Conservation (phyloP, 352 stramenopile species). For the Pythium periplocum region DNA sequence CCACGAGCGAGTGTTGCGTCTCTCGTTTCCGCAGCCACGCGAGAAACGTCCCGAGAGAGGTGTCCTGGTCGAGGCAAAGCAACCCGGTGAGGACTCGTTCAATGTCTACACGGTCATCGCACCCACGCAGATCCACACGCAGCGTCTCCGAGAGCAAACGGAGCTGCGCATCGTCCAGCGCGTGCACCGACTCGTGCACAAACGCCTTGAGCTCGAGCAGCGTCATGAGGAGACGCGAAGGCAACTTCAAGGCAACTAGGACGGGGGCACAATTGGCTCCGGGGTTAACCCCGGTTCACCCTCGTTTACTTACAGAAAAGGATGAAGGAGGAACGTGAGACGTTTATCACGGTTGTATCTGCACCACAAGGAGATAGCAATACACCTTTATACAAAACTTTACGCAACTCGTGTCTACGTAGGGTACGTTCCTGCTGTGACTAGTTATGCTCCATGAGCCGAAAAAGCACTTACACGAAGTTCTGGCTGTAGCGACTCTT, state of each 20-base stretch:
- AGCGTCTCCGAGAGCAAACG: slow-evolving; percentile 51
- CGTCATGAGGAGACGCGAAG: not conserved
- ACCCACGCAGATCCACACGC: slow-evolving; percentile 52
- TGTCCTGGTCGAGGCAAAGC: slow-evolving; percentile 70
- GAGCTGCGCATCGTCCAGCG: slow-evolving; percentile 38
- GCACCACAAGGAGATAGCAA: too few species aligned
- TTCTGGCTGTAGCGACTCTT: slow-evolving; percentile 62
- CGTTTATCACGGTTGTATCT: too few species aligned
- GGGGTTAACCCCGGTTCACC: too few species aligned
- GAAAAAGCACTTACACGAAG: slow-evolving; percentile 31
- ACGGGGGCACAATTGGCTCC: not conserved
- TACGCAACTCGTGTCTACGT: too few species aligned
- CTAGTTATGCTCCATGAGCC: too few species aligned
- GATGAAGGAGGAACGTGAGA: too few species aligned
- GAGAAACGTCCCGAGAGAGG: slow-evolving; percentile 64
- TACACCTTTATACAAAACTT: too few species aligned
- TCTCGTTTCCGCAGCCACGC: slow-evolving; percentile 44
- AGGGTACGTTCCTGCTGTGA: too few species aligned
- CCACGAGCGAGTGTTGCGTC: slow-evolving; percentile 14
- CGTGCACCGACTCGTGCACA: slow-evolving; percentile 54
- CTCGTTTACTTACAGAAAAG: too few species aligned
- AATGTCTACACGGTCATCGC: slow-evolving; percentile 51
- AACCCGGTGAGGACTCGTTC: slow-evolving; percentile 55
- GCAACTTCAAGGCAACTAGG: slow-evolving; percentile 2
- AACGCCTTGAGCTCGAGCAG: slow-evolving; percentile 61